A percentile compares a stretch with the other conserved stretches of the same genome.
phyloP scores from a whole-genome alignment of 345 rosid species.

The Ricinus communis region DNA sequence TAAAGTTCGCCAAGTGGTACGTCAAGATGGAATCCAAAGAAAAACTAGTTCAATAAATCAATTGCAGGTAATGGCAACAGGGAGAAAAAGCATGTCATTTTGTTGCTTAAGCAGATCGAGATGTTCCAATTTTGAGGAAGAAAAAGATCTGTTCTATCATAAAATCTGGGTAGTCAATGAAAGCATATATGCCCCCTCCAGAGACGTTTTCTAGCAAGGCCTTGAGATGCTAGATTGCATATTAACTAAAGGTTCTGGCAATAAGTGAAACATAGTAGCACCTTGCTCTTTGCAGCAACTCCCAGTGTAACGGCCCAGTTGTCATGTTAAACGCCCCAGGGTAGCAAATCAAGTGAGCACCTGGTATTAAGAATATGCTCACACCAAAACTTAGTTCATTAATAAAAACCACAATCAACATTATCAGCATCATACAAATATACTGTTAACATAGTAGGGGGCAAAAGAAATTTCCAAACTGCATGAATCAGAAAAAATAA shows the following conservation, averaged over 20 bases:
- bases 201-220: background rate
- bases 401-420: background rate
- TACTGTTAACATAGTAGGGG: background rate
- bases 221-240: background rate
- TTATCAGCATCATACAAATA: background rate
- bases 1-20: no score
- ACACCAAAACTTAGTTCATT: constrained; percentile 13
- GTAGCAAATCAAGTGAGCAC: constrained; percentile 93
- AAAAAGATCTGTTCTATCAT: background rate
- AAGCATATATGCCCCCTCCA: background rate
- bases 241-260: background rate
- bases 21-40: no score
- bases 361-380: constrained; percentile 38
- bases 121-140: background rate
- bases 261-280: constrained; percentile 15
- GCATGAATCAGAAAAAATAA: background rate
- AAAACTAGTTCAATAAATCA: no score
- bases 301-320: constrained; percentile 95
- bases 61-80: background rate
- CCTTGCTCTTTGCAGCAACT: constrained; percentile 90
- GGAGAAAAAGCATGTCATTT: background rate
- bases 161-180: background rate
- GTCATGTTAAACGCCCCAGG: constrained; percentile 99
- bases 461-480: constrained; percentile 6
- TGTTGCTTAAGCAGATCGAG: background rate